Evolutionary conservation across 805 yeast genomes (phyloP), one percentile per base, ranked within the genome.

Genomic region (Kazachstania bromeliacearum): DNA sequence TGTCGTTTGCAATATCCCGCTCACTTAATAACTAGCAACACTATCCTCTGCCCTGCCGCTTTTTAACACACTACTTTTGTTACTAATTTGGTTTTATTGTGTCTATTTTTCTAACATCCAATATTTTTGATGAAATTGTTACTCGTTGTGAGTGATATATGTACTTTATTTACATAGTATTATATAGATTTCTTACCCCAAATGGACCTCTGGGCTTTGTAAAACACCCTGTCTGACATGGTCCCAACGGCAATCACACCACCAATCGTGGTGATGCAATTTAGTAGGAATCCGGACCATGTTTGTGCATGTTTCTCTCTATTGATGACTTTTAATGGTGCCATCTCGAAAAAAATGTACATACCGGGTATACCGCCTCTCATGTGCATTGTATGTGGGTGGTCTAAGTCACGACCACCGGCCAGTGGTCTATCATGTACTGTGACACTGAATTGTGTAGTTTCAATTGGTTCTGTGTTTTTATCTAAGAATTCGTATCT

Each of bases 181-280:
- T 17, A 26, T 9, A 13, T 39, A 26, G 43, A 37, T 34, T 56
- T 53, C 39, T 50, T 53, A 21, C 52, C 51, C 50, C 50, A 46
- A 21, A 87, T 59, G 10, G 79, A 84, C 58, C 75, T 75, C 54
- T 87, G 88, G 1, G 95, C 95, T 9, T 84, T 89, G 74, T 84
- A 87, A 4, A 87, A 81, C 3, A 94, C 77, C 41, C 85, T 73
- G 58, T 92, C 98, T 32, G 88, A 59, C 25, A 88, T 75, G 0
- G 96, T 80, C 7, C 95, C 97, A 19, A 89, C 87, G 19, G 96
- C 88, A 40, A 92, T 66, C 8, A 92, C 87, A 33, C 97, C 96
- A 7, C 96, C 97, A 28, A 89, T 71, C 6, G 94, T 85, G 38
- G 95, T 81, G 46, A 92, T 75, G 19, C 83, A 84, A 24, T 88